These are phyloP conservation scores for Mercurialis annua DNA, from an alignment of 345 rosid species.

Conservation along the genomic window DNA sequence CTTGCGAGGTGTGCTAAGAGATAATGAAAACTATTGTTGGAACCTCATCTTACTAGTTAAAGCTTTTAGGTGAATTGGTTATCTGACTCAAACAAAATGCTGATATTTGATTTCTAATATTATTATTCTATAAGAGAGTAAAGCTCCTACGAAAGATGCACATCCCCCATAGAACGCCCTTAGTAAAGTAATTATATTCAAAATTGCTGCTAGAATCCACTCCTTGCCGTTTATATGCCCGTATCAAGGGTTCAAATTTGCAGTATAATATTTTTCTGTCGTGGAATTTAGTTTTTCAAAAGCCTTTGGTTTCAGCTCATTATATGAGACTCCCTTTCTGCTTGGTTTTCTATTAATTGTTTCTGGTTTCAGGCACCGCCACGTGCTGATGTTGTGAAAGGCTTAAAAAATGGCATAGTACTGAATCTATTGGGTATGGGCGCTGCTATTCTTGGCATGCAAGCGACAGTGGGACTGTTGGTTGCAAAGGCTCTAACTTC, in stretches of 20 bases:
- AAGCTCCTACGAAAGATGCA: not conserved
- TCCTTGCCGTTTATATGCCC: not conserved
- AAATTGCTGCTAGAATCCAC: constrained; percentile 5
- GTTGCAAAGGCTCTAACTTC: constrained; percentile 97
- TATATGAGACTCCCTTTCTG: not conserved
- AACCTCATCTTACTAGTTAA: no score
- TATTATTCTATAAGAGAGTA: not conserved
- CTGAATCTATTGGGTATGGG: constrained; percentile 93
- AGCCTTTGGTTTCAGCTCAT: not conserved
- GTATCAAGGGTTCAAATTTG: not conserved
- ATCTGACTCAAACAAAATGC: no score
- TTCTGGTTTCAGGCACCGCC: constrained; percentile 77
- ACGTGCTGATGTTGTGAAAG: constrained; percentile 92
- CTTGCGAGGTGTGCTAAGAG: no score
- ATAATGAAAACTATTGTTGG: no score
- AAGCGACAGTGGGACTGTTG: constrained; percentile 84
- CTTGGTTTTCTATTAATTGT: not conserved
- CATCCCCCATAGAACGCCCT: not conserved
- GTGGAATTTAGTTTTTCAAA: not conserved
- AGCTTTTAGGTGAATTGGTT: no score
- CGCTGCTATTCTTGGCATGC: constrained; percentile 89
- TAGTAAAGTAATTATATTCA: not conserved
- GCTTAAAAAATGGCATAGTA: constrained; percentile 76
- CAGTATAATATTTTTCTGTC: not conserved
- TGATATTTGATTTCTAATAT: not conserved